These are phyloP conservation scores for Sanghuangporus sanghuang DNA, from an alignment of 1,284 basidiomycete genomes.

Conservation along the genomic window DNA sequence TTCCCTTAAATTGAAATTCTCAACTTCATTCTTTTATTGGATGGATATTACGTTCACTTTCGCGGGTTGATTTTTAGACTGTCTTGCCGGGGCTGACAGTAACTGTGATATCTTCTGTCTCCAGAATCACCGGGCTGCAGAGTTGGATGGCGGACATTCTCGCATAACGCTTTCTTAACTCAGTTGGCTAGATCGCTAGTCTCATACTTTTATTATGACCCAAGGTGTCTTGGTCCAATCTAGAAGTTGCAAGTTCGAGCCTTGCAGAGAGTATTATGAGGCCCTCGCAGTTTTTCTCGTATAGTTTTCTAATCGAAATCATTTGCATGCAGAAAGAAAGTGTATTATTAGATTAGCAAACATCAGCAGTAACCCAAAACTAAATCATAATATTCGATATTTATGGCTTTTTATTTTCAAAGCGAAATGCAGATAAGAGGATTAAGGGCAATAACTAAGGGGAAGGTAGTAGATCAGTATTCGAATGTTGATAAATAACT, in stretches of 20 bases:
- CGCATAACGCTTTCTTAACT: background rate
- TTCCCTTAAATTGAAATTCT: too few species aligned
- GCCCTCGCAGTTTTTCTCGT: background rate
- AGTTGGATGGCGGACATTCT: background rate
- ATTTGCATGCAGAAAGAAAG: too few species aligned
- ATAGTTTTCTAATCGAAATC: too few species aligned
- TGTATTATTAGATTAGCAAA: too few species aligned
- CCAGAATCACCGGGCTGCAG: too few species aligned
- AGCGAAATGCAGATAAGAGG: slow-evolving; percentile 1
- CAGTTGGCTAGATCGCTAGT: slow-evolving; percentile 13
- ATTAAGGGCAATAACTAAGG: slow-evolving; percentile 14
- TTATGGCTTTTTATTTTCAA: background rate
- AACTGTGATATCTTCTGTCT: too few species aligned
- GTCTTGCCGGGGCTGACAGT: too few species aligned
- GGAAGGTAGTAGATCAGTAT: background rate
- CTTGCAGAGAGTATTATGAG: background rate
- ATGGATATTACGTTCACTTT: too few species aligned
- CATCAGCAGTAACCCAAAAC: too few species aligned
- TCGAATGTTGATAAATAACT: background rate
- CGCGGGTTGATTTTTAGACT: too few species aligned
- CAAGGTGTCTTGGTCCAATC: background rate
- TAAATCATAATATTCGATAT: too few species aligned
- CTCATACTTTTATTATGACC: slow-evolving; percentile 6
- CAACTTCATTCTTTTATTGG: too few species aligned
- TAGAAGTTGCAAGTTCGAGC: slow-evolving; percentile 3